Conservation (phyloP, 306 rosid genomes). For the Comarum palustre region DNA sequence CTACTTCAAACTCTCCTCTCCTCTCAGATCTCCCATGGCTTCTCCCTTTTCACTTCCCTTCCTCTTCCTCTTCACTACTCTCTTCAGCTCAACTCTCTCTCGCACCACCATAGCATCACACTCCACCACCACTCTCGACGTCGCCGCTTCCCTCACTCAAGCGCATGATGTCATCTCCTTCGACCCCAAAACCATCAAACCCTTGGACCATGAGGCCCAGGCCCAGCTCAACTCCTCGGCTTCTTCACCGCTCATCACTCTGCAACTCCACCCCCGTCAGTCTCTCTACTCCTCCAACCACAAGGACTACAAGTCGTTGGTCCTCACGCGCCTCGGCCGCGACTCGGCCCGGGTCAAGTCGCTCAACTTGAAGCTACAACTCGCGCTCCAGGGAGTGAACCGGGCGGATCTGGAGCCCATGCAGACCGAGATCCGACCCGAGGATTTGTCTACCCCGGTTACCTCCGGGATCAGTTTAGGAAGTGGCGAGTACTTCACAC, state of each 20-base stretch:
- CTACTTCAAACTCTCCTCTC: conserved; percentile 8
- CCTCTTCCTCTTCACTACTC: conserved; percentile 5
- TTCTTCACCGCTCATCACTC: conserved; percentile 24
- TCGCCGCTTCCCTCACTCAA: conserved; percentile 51
- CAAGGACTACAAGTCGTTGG: conserved; percentile 42
- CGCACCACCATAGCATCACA: conserved; percentile 26
- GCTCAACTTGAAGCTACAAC: conserved; percentile 43
- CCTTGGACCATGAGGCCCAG: conserved; percentile 14
- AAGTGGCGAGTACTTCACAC: conserved; percentile 87
- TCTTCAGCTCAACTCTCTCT: conserved; percentile 21
- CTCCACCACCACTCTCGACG: conserved; percentile 41
- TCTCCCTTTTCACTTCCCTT: conserved; percentile 9
- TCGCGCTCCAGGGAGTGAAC: conserved; percentile 31
- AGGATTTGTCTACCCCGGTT: conserved; percentile 61
- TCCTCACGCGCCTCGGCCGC: conserved; percentile 53
- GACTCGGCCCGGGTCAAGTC: conserved; percentile 73
- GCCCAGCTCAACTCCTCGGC: conserved; percentile 11
- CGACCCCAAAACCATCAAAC: conserved; percentile 22
- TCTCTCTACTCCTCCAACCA: conserved; percentile 37
- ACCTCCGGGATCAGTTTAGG: conserved; percentile 66
- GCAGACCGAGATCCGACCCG: conserved; percentile 40
- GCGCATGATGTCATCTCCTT: conserved; percentile 49
- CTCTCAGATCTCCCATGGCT: conserved; percentile 37
- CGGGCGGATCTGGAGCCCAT: conserved; percentile 51
- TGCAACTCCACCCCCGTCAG: conserved; percentile 52